phyloP scores from a whole-genome alignment of 805 yeast species.

The Saturnispora quitensis region DNA sequence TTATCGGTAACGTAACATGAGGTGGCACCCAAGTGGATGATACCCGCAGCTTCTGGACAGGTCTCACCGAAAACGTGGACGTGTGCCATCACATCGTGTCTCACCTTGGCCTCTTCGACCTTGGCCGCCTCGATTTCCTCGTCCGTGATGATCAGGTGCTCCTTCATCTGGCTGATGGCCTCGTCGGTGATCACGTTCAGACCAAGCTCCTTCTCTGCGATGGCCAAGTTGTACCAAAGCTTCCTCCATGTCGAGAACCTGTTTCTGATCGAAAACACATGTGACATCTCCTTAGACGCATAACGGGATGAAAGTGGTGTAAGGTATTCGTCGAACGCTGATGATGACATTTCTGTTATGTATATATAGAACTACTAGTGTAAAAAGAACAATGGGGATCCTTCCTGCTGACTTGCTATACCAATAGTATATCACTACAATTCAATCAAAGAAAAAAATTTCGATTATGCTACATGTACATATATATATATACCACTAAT shows the following conservation, averaged over 20 bases:
- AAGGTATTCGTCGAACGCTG: conserved; percentile 58
- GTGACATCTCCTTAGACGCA: conserved; percentile 96
- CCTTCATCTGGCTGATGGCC: conserved; percentile 79
- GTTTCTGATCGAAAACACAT: conserved; percentile 83
- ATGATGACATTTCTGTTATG: conserved; percentile 5
- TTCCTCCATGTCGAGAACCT: conserved; percentile 98
- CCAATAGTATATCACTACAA: background rate
- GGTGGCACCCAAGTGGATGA: conserved; percentile 96
- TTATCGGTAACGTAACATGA: conserved; percentile 97
- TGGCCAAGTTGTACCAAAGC: conserved; percentile 90
- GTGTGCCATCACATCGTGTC: conserved; percentile 99
- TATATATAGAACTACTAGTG: background rate
- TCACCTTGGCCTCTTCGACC: conserved; percentile 91
- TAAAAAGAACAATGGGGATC: background rate
- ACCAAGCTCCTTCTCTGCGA: conserved; percentile 91
- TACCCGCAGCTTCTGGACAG: conserved; percentile 95
- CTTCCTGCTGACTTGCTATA: background rate
- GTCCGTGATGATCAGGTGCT: conserved; percentile 76
- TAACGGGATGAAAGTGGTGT: conserved; percentile 95
- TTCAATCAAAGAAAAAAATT: background rate
- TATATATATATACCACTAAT: too few species aligned
- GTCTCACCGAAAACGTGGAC: conserved; percentile 91
- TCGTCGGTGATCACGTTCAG: conserved; percentile 77
- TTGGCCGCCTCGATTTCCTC: conserved; percentile 86
- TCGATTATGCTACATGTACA: too few species aligned